Evolutionary conservation across 495 filamentous ascomycete genomes (phyloP).

Genomic region (Eremomyces bilateralis): DNA sequence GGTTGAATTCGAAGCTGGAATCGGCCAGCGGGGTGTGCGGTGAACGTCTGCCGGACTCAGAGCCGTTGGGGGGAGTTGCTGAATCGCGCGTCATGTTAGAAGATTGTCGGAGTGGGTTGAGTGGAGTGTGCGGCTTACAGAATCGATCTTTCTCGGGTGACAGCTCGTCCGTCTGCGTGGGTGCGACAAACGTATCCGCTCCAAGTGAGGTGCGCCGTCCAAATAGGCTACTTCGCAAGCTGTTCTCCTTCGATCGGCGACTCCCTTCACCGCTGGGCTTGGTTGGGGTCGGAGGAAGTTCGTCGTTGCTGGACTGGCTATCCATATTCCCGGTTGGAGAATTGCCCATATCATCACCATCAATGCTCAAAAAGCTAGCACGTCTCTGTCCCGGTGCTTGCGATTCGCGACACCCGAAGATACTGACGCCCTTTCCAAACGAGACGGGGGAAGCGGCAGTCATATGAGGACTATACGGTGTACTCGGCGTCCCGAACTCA

Average conservation of each 20-base stretch:
- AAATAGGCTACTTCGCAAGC: constrained; percentile 21
- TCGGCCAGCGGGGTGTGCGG: constrained; percentile 55
- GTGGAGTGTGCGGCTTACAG: no score
- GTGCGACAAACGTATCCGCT: constrained; percentile 18
- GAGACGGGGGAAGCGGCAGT: constrained; percentile 27
- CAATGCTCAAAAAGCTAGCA: constrained; percentile 54
- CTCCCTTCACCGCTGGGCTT: constrained; percentile 35
- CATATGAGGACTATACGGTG: constrained; percentile 35
- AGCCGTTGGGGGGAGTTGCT: constrained; percentile 2
- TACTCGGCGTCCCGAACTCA: constrained; percentile 40
- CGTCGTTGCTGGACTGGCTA: constrained; percentile 42
- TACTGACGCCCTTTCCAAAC: constrained; percentile 44
- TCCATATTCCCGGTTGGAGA: constrained; percentile 35
- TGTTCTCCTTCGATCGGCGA: constrained; percentile 22
- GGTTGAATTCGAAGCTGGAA: constrained; percentile 65
- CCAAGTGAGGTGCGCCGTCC: constrained; percentile 22
- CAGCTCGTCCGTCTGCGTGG: no score
- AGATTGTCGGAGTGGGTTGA: background rate
- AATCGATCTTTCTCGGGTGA: no score
- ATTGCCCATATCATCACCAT: constrained; percentile 44
- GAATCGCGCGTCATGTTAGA: background rate
- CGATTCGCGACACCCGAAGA: constrained; percentile 39
- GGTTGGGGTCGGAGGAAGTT: constrained; percentile 80
- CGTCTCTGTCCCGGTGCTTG: constrained; percentile 33
- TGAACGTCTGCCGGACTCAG: constrained; percentile 29